phyloP scores from a whole-genome alignment of 2,329 filamentous ascomycete species.

The Nigrograna mackinnonii region DNA sequence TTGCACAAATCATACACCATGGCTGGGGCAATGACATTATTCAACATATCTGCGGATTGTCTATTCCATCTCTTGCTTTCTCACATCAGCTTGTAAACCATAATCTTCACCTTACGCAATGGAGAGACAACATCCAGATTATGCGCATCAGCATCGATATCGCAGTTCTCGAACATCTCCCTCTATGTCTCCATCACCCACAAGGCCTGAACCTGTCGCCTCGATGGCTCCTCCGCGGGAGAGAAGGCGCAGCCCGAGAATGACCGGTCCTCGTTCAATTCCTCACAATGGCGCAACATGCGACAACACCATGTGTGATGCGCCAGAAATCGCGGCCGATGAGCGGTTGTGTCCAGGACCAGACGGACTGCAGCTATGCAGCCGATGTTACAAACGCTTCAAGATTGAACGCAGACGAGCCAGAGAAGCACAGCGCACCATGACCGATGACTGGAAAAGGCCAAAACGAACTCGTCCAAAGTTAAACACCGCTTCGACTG shows the following conservation, averaged over 20 bases:
- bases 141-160: slow-evolving; percentile 6
- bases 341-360: slow-evolving; percentile 13
- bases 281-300: slow-evolving; percentile 12
- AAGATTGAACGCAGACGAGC: slow-evolving; percentile 15
- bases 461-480: slow-evolving; percentile 7
- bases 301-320: slow-evolving; percentile 11
- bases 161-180: slow-evolving; percentile 4
- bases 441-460: slow-evolving; percentile 13
- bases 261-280: slow-evolving; percentile 7
- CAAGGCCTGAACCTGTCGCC: slow-evolving; percentile 6
- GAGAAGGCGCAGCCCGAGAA: slow-evolving; percentile 8
- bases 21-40: no score
- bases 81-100: background rate
- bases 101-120: slow-evolving; percentile 44
- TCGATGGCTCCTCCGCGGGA: slow-evolving; percentile 2
- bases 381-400: slow-evolving; percentile 16
- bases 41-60: no score
- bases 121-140: slow-evolving; percentile 11
- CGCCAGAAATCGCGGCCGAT: slow-evolving; percentile 8
- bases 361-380: slow-evolving; percentile 9
- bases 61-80: no score
- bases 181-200: slow-evolving; percentile 5
- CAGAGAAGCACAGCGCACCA: slow-evolving; percentile 8
- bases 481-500: no score
- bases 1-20: no score